Evolutionary conservation across 371 early-diverging fungal genomes (phyloP), one percentile per base, ranked within the genome.

Genomic region (Circinella minor): DNA sequence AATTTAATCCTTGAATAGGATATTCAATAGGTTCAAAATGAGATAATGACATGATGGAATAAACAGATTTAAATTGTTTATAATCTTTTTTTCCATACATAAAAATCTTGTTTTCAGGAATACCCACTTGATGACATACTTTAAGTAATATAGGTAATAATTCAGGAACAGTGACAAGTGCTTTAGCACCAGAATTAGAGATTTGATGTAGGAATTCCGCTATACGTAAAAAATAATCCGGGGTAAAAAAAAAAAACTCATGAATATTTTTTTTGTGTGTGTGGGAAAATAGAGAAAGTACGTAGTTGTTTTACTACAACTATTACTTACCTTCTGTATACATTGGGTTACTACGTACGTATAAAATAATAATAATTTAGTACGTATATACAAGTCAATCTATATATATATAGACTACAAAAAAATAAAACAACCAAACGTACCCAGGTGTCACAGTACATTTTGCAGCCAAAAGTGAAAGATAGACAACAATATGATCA

Each of bases 51-150:
- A 46, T 54, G 54, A 48, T 54, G 62, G 51, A 49, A 10, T 67
- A 51, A 9, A 73, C 46, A 7, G 73, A 65, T 18, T 71, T 57
- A 38, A 74, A 65, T 11, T 77, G 76, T 1, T 72, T 77, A 34
- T 66, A 57, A 47, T 63, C 63, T n/a, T 75, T 60, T 14, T 81
- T 82, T 36, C 84, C 89, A 72, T 92, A 82, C 3, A 92, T 55
- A 66, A 88, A 82, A 69, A 92, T 85, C 38, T 74, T 72, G 38
- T 76, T 68, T n/a, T 67, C 63, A 0, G 83, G 77, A 59, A 92
- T 86, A 17, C 84, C 87, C 36, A 74, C 84, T 63, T 78, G 72
- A 20, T 71, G 67, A 20, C 90, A 90, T 10, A 88, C 89, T 49
- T 76, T 79, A 17, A 77, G 55, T 4, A 89, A 86, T 3, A 67